Evolutionary conservation across 1,284 basidiomycete species (phyloP).

Genomic region (Ganoderma sinense): DNA sequence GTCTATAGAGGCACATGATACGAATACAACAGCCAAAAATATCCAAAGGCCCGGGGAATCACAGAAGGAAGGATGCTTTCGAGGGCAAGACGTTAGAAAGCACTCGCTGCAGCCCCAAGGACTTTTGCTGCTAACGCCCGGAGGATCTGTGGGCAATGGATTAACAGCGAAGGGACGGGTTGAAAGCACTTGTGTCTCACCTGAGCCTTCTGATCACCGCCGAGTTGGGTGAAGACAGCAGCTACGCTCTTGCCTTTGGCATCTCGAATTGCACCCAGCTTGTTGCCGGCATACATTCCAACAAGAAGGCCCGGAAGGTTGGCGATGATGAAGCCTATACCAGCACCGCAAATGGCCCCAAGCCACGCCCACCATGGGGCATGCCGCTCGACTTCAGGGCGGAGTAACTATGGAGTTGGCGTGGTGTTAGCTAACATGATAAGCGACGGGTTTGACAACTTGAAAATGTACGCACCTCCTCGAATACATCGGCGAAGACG

Average conservation of each 20-base stretch:
- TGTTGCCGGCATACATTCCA: conserved; percentile 85
- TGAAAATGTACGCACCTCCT: conserved; percentile 63
- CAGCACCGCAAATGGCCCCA: conserved; percentile 74
- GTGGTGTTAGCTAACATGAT: neutral
- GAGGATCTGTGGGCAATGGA: conserved; percentile 69
- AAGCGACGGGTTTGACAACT: neutral
- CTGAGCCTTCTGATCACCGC: conserved; percentile 86
- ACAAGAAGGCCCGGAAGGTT: conserved; percentile 86
- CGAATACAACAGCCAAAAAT: neutral
- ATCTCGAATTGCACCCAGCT: conserved; percentile 87
- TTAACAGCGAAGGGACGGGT: neutral
- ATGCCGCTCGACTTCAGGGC: conserved; percentile 78
- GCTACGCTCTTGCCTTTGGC: conserved; percentile 94
- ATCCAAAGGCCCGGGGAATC: neutral
- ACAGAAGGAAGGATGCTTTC: neutral
- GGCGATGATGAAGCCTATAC: conserved; percentile 87
- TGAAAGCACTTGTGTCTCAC: conserved; percentile 49
- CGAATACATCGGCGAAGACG: conserved; percentile 90
- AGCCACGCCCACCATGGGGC: conserved; percentile 81
- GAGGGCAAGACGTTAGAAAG: conserved; percentile 1
- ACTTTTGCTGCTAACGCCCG: conserved; percentile 91
- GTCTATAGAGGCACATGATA: neutral
- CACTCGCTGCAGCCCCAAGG: conserved; percentile 66
- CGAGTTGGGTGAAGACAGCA: conserved; percentile 87
- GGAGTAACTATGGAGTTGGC: conserved; percentile 59